Evolutionary conservation across 352 stramenopile species (phyloP).

Genomic region (Ophiocytium majus): DNA sequence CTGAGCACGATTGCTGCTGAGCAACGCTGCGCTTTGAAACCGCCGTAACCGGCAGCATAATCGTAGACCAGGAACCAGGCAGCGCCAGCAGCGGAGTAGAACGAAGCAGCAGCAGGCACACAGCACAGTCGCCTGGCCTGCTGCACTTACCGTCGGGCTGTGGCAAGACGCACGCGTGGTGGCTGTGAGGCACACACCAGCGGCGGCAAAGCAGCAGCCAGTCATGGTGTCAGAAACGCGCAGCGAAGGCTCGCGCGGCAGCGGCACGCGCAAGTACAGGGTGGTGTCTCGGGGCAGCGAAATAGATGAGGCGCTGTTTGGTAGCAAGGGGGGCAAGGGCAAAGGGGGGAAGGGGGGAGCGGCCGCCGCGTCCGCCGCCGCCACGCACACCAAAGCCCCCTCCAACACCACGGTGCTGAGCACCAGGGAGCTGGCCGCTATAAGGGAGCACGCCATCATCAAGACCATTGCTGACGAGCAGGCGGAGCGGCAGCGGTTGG

Average conservation of each 20-base stretch:
- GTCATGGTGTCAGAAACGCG: conserved; percentile 24
- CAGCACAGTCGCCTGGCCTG: no score
- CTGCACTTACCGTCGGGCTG: no score
- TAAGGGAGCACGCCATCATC: conserved; percentile 11
- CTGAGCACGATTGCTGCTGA: no score
- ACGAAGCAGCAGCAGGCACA: no score
- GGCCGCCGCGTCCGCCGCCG: no score
- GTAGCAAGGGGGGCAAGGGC: conserved; percentile 29
- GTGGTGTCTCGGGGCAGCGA: conserved; percentile 49
- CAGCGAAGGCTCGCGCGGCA: conserved; percentile 33
- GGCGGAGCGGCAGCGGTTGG: conserved; percentile 25
- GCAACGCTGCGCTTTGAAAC: no score
- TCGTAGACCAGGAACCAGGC: no score
- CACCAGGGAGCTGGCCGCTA: not conserved
- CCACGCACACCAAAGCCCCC: not conserved
- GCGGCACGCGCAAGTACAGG: conserved; percentile 44
- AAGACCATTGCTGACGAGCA: conserved; percentile 27
- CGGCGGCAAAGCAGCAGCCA: not conserved
- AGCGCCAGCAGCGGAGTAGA: no score
- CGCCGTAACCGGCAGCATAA: no score
- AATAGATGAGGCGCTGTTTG: conserved; percentile 51
- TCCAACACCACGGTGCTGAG: not conserved
- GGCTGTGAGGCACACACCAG: not conserved
- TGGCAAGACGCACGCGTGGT: no score
- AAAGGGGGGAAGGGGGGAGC: not conserved